phyloP scores from a whole-genome alignment of 2,329 filamentous ascomycete genomes.

The Aspergillus pseudotamarii region DNA sequence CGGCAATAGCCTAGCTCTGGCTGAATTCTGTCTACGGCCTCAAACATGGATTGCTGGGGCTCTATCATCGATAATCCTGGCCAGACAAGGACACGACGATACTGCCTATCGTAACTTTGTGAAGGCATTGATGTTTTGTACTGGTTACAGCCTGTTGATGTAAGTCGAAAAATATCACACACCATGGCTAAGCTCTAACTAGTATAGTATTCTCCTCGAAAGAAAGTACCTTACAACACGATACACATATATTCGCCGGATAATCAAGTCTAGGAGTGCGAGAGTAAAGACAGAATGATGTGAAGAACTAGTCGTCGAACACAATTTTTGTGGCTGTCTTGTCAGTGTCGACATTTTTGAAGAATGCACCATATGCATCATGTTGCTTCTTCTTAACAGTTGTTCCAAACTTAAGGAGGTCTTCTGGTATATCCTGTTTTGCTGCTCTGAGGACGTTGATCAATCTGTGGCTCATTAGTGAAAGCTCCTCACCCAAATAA shows the following conservation, averaged over 20 bases:
- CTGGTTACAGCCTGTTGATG: constrained; percentile 60
- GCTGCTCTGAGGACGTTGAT: constrained; percentile 96
- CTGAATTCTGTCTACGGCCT: constrained; percentile 49
- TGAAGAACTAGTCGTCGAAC: constrained; percentile 64
- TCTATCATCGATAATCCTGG: constrained; percentile 48
- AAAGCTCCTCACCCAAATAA: neutral
- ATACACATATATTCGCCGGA: constrained; percentile 24
- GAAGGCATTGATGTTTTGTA: constrained; percentile 54
- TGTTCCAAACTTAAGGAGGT: constrained; percentile 91
- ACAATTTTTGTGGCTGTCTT: constrained; percentile 90
- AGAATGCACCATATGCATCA: constrained; percentile 92
- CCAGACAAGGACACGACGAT: constrained; percentile 21
- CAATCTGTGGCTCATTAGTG: constrained; percentile 57
- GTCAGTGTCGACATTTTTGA: constrained; percentile 82
- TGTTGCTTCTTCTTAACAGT: constrained; percentile 99
- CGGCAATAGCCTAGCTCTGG: constrained; percentile 46
- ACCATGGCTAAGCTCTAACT: constrained; percentile 21
- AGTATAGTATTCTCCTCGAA: constrained; percentile 40
- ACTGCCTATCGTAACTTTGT: constrained; percentile 34
- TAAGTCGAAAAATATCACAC: constrained; percentile 51
- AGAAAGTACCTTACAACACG: constrained; percentile 34
- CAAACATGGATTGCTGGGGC: constrained; percentile 49
- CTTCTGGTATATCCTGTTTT: constrained; percentile 86
- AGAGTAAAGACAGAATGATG: constrained; percentile 24
- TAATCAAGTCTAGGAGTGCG: constrained; percentile 20